Base-by-base conservation (phyloP, 257 asterid species). In the Salvia hispanica region DNA sequence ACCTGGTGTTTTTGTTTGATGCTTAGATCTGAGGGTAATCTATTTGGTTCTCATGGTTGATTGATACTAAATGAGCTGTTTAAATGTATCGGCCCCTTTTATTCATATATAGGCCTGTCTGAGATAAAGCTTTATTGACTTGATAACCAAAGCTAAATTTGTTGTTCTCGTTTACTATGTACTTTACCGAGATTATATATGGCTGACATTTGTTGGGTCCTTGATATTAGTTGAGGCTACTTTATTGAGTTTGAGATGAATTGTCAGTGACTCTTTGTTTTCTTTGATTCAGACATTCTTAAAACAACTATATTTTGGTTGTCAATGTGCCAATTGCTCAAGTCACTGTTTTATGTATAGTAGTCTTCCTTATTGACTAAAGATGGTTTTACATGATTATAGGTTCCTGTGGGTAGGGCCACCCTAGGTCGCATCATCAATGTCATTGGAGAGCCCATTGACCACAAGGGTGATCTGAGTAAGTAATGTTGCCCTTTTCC, bases 331-430 rank as follows among this genome's bases (percentile, higher is more conserved):
- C 31, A 11, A 9, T 53, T 15, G 3, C 37, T 50, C 15, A 28
- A 37, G 66, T n/a, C 54, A 53, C 67, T 63, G 31, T 63, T 56
- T 33, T 15, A 39, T 66, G 66, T 43, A 18, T 13, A 25, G 31
- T 25, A 25, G 2, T 25, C 31, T 25, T 25, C 31, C 0, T 51
- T 15, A 42, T 43, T 69, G 53, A 33, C 44, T 53, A 9, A 53
- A 8, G n/a, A 18, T 9, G n/a, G 11, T 50, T 51, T 53, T 36
- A 16, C 55, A 31, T 62, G 15, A 67, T 65, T n/a, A 55, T 61
- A 92, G 98, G 96, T 92, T 56, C 98, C 98, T 77, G 98, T 92
- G 34, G 98, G 98, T 65, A 90, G 96, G 77, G 89, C 98, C 64
- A 92, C 98, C 61, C 90, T 92, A 58, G 98, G 98, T 16, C 98